phyloP scores from a whole-genome alignment of 1,284 basidiomycete species.

The Tilletiopsis washingtonensis region DNA sequence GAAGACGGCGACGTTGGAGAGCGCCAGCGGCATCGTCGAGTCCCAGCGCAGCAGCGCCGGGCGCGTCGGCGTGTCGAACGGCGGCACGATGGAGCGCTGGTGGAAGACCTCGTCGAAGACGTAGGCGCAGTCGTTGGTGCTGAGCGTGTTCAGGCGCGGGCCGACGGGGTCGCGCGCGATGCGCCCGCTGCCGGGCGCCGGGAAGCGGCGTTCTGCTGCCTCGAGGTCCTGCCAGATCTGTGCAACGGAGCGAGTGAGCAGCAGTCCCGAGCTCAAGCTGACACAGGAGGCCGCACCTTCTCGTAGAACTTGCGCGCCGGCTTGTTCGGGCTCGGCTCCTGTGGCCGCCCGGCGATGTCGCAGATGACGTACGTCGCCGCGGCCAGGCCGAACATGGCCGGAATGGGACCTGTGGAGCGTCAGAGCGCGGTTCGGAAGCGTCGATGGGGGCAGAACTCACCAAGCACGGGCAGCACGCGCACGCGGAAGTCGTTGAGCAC shows the following conservation, averaged over 20 bases:
- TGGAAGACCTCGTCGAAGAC: constrained; percentile 42
- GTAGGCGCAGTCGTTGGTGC: constrained; percentile 39
- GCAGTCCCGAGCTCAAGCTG: not conserved
- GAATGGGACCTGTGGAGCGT: constrained; percentile 32
- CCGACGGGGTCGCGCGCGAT: no score
- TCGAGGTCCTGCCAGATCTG: constrained; percentile 12
- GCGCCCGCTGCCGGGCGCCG: constrained; percentile 1
- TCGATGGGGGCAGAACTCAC: no score
- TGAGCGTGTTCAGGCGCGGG: constrained; percentile 25
- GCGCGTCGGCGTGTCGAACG: constrained; percentile 23
- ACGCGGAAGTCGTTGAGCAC: constrained; percentile 91
- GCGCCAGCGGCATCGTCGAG: constrained; percentile 33
- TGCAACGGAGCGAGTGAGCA: not conserved
- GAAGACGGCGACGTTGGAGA: constrained; percentile 40
- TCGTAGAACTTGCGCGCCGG: constrained; percentile 38
- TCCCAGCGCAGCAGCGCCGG: constrained; percentile 39
- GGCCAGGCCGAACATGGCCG: constrained; percentile 45
- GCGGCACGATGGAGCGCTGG: constrained; percentile 35
- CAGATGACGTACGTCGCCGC: constrained; percentile 43
- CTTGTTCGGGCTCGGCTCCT: constrained; percentile 41
- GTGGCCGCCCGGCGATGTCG: constrained; percentile 34
- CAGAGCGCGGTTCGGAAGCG: no score
- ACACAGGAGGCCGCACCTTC: constrained; percentile 10
- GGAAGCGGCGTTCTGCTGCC: constrained; percentile 15
- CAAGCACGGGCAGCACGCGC: constrained; percentile 76